Conservation (phyloP, 352 stramenopile genomes). For the Phytophthora pisi region DNA sequence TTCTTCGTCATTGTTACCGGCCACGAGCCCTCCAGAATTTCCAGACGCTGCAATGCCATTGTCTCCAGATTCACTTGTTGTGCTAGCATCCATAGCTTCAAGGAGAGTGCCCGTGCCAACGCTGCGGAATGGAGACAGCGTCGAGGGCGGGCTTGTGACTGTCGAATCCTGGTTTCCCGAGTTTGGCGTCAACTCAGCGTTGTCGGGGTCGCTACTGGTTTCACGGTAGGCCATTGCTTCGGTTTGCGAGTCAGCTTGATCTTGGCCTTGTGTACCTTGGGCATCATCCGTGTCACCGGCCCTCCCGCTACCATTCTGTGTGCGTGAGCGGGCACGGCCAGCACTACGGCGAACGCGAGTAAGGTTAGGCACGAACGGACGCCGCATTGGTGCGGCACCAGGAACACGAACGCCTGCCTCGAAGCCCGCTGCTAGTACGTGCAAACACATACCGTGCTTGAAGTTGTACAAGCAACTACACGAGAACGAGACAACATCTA, state of each 20-base stretch:
- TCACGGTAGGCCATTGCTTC: too few relatives aligned
- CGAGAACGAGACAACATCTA: background rate
- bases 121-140: too few relatives aligned
- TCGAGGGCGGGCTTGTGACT: too few relatives aligned
- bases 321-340: background rate
- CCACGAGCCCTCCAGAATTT: background rate
- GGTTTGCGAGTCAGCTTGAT: too few relatives aligned
- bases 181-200: too few relatives aligned
- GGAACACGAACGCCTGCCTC: background rate
- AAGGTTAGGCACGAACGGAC: background rate
- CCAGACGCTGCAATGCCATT: background rate
- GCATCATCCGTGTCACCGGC: background rate
- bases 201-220: too few relatives aligned
- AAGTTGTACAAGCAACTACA: background rate
- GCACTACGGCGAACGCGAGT: background rate
- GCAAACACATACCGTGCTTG: background rate
- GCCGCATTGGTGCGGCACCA: background rate
- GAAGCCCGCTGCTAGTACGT: background rate
- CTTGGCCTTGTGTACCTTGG: background rate
- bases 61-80: too few relatives aligned
- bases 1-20: background rate
- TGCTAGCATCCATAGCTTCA: too few relatives aligned
- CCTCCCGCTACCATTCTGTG: background rate
- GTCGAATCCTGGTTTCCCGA: too few relatives aligned
- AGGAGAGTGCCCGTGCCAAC: too few relatives aligned